Evolutionary conservation across 1,139 yeast species (phyloP), one percentile per base, ranked within the genome.

Genomic region (Lipomyces yarrowii): DNA sequence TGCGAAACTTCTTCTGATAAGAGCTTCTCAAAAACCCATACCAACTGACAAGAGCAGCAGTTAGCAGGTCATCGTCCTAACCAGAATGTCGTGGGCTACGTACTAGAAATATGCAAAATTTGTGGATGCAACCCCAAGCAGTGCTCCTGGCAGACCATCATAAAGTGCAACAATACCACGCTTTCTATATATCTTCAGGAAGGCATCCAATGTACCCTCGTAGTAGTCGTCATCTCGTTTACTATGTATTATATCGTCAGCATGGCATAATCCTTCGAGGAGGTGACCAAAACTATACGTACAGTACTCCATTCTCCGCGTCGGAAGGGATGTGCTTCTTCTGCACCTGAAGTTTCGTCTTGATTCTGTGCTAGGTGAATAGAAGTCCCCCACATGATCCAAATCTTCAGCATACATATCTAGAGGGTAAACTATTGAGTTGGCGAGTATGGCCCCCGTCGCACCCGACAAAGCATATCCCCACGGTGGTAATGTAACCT

Each of bases 401-500:
- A 13, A 32, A 42, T 48, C 15, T 60, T 37, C 32, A 42, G 18
- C 77, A 55, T 63, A 75, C 71, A 93, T 82, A 75, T 94, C 99
- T 42, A 94, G 79, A 0, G 99, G 99, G 77, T 94, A 98, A 1
- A 94, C 90, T 8, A 87, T 81, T n/a, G 91, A 81, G 76, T 89
- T 91, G 57, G 97, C 96, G 65, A 90, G 77, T 57, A 88, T 89
- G 3, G 96, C 91, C 7, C 96, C 96, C 65, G 88, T 82, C 0
- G 96, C 92, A 0, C 97, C 97, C 61, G 91, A 88, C 23, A 90
- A 84, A 0, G 97, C 97, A 75, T 88, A 87, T 71, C 91, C 96
- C 82, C 82, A 80, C 7, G 83, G 82, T 21, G 82, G 78, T 52
- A 80, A 74, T 3, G 64, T 61, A 13, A 58, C 56, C 15, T 67